Base-by-base conservation (phyloP, 768 basidiomycete genomes). In the Neoboletus magnificus region DNA sequence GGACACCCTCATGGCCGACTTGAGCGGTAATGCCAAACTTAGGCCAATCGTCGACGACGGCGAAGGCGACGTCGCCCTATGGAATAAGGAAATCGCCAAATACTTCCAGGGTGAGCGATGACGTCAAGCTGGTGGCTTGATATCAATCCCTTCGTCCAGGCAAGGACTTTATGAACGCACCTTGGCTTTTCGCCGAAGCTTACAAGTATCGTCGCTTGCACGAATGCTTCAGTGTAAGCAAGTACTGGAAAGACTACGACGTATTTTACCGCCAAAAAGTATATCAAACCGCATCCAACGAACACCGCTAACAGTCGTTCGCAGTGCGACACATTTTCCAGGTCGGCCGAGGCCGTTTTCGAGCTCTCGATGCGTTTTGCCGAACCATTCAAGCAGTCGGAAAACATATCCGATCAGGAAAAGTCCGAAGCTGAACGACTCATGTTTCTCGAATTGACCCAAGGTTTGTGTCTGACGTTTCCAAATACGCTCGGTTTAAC, bases 61-160 rank as follows among this genome's bases (percentile, higher is more conserved):
- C 50, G 94, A 94, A 67, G 93, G 85, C 10, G 95, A 97, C 59
- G 89, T 98, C 30, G 87, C 93, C 7, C 79, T 97, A 9, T 98
- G 94, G 95, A 98, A 98, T 75, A 96, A 97, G 69, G 92, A 93
- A 70, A 95, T 96, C 45, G 92, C 92, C 41, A 93, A 91, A 68
- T 97, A 83, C 71, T 97, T 97, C 75, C 86, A 93, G 74, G 91
- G 91, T 84, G 64, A 66, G 71, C 71, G 56, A 66, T 25, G 18
- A 2, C 22, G 12, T 40, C 47, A 32, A 41, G 32, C 5, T 18
- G 8, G 4, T 25, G 2, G 27, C 39, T 16, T 16, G 7, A n/a
- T 36, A 25, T 29, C 30, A 36, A 58, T 44, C 6, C 15, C 32
- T 37, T 51, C 23, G 23, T 48, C 33, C 58, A 86, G 89, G 89